Base-by-base conservation (phyloP, 768 basidiomycete species). In the Suillus bovinus region DNA sequence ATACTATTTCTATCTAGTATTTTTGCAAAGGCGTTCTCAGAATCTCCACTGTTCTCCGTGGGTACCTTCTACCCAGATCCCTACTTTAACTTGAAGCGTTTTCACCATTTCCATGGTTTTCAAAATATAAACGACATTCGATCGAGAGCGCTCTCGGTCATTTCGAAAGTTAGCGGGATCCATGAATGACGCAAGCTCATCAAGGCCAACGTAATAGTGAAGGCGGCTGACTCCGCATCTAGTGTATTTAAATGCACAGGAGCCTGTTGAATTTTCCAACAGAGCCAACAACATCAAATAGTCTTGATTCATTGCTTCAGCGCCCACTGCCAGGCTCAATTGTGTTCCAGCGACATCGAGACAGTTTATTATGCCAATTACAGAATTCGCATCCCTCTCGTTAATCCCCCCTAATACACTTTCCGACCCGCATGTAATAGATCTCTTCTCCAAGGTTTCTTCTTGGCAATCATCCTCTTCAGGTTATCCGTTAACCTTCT, bases 21-120 rank as follows among this genome's bases (percentile, higher is more conserved):
- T 39, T 76, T 84, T 47, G 82, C 83, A 20, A 81, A 82, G 64
- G 80, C 79, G n/a, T 79, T 85, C 58, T n/a, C n/a, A n/a, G n/a
- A n/a, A n/a, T n/a, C n/a, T 75, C 82, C 16, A 83, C 82, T 3
- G 64, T 65, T 4, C 74, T 84, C 3, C 80, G 81, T 63, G 69
- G 67, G 17, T 82, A 74, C 31, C 46, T 56, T n/a, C 55, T 24
- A 47, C 46, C 13, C 46, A 69, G 62, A 63, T 64, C 33, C 10
- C 22, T 52, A 59, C 20, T 22, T 69, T 62, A 29, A 47, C 53
- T 27, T 7, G 60, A 8, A 42, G 20, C 14, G 22, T 24, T 13
- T 13, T 44, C 34, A 44, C 31, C 16, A n/a, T 39, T 64, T 29
- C 10, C 17, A 8, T 49, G 8, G 44, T 58, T 52, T 52, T 33